Conservation (phyloP, 805 yeast genomes). For the Pichia ethanolica region DNA sequence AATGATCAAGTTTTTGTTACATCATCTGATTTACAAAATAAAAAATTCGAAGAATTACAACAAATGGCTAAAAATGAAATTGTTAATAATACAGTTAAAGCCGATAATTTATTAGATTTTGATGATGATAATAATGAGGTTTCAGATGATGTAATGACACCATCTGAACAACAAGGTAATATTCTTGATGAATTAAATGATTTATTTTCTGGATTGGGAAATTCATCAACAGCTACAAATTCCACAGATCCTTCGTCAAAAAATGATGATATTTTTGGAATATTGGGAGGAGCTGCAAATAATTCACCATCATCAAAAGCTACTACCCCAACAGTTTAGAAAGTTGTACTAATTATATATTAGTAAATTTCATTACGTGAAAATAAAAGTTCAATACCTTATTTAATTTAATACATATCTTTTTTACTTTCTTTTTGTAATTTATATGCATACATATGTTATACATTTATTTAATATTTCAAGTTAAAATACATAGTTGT, state of each 20-base stretch:
- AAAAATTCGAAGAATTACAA: slow-evolving; percentile 70
- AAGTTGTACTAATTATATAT: not conserved
- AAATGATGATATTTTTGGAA: slow-evolving; percentile 15
- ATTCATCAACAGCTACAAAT: slow-evolving; percentile 17
- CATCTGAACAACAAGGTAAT: slow-evolving; percentile 25
- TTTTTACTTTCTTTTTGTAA: no score
- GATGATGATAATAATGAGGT: slow-evolving; percentile 49
- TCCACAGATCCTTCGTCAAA: slow-evolving; percentile 2
- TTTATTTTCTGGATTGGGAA: slow-evolving; percentile 37
- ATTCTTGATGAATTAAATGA: slow-evolving; percentile 72
- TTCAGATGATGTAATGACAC: slow-evolving; percentile 9
- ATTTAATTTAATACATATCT: no score
- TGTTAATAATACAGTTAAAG: slow-evolving; percentile 47
- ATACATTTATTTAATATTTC: no score
- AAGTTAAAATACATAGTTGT: no score
- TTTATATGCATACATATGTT: no score
- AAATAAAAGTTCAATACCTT: no score
- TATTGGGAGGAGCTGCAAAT: not conserved
- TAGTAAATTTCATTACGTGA: no score
- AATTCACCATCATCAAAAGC: not conserved
- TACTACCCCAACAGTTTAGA: not conserved
- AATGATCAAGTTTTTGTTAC: slow-evolving; percentile 14
- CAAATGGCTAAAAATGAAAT: slow-evolving; percentile 72
- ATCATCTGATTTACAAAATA: slow-evolving; percentile 31
- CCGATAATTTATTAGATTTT: slow-evolving; percentile 79